Percentiles rank a stretch among this genome's conserved stretches.
Evolutionary conservation across 2,329 filamentous ascomycete species (phyloP).

Genomic region (Penicillium verrucosum): DNA sequence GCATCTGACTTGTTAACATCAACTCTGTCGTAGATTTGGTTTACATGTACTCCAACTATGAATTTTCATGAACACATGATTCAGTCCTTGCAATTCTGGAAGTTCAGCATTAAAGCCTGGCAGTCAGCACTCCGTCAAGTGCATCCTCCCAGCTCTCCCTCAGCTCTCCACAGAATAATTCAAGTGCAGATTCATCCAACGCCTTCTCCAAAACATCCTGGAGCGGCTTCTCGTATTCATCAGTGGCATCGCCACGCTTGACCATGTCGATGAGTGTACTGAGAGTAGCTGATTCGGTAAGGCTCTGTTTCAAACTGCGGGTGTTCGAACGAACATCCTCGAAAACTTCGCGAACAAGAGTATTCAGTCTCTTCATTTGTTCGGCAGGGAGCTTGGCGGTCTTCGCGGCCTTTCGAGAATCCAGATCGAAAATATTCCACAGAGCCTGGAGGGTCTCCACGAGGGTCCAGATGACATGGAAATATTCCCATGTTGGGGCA

Average conservation of each 20-base stretch:
- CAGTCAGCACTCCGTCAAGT: slow-evolving; percentile 39
- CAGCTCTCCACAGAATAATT: slow-evolving; percentile 44
- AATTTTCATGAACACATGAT: background rate
- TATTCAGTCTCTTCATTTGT: slow-evolving; percentile 29
- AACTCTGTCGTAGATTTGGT: background rate
- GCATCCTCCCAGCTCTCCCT: slow-evolving; percentile 50
- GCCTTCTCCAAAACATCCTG: slow-evolving; percentile 34
- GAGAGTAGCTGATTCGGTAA: slow-evolving; percentile 43
- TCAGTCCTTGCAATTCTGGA: background rate
- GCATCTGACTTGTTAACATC: background rate
- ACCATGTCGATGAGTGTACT: slow-evolving; percentile 42
- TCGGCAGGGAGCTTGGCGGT: slow-evolving; percentile 34
- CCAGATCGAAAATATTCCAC: slow-evolving; percentile 31
- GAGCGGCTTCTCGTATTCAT: slow-evolving; percentile 26
- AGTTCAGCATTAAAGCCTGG: slow-evolving; percentile 25
- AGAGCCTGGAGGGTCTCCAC: slow-evolving; percentile 44
- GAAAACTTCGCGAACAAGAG: slow-evolving; percentile 27
- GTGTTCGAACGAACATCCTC: slow-evolving; percentile 37
- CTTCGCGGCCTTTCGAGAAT: slow-evolving; percentile 34
- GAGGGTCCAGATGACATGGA: slow-evolving; percentile 38
- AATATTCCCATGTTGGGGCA: slow-evolving; percentile 42
- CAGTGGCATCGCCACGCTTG: slow-evolving; percentile 24
- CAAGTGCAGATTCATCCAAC: slow-evolving; percentile 39
- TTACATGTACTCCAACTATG: background rate
- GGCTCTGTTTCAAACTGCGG: slow-evolving; percentile 35